A percentile compares a stretch with the other conserved stretches of the same genome.
These are phyloP conservation scores for Stellera chamaejasme DNA, from an alignment of 345 rosid genomes.

Conservation along the genomic window DNA sequence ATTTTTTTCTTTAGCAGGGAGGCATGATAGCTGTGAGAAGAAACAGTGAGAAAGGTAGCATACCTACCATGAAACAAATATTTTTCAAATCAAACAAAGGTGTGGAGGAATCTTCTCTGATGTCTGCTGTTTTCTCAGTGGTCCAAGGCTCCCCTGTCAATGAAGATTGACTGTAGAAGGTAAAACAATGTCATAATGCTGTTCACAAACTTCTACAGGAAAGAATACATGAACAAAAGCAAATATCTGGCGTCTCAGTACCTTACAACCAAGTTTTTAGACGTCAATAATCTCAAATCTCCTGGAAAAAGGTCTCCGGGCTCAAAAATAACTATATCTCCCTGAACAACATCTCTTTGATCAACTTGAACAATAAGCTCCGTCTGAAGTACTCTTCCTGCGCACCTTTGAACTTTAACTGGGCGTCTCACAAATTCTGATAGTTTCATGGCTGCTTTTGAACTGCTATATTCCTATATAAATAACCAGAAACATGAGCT, in stretches of 20 bases:
- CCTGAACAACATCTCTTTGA: constrained; percentile 66
- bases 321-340: constrained; percentile 61
- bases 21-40: too few species aligned
- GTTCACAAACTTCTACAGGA: constrained; percentile 6
- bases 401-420: constrained; percentile 68
- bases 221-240: neutral
- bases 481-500: neutral
- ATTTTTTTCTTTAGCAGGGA: too few species aligned
- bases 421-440: constrained; percentile 52
- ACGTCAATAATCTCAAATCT: constrained; percentile 56
- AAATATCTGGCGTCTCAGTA: constrained; percentile 10
- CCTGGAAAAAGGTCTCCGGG: constrained; percentile 75
- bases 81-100: constrained; percentile 61
- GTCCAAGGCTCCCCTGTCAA: constrained; percentile 66
- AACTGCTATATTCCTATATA: constrained; percentile 52
- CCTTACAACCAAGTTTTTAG: constrained; percentile 65
- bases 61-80: constrained; percentile 64
- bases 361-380: constrained; percentile 60
- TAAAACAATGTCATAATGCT: constrained; percentile 17
- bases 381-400: constrained; percentile 61
- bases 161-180: constrained; percentile 55
- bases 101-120: constrained; percentile 40
- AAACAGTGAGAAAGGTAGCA: neutral
- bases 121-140: constrained; percentile 49
- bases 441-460: constrained; percentile 76